These are phyloP conservation scores for Tolypocladium sp. DNA, from an alignment of 2,329 filamentous ascomycete genomes.

Conservation along the genomic window DNA sequence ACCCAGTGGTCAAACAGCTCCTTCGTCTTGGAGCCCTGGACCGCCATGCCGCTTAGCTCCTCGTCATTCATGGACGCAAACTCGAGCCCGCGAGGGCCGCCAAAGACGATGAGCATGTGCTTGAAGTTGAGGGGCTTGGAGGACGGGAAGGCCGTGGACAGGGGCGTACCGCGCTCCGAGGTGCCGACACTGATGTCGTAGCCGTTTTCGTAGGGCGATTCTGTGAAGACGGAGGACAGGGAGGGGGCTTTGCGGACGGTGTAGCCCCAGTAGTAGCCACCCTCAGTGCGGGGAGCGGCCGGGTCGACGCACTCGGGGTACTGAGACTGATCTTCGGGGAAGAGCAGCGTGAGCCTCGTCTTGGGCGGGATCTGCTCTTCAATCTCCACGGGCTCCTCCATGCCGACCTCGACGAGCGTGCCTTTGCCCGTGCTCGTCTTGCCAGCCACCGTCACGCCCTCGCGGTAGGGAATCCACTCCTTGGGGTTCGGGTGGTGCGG, in stretches of 20 bases:
- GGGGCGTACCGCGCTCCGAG: constrained; percentile 60
- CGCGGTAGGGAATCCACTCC: constrained; percentile 72
- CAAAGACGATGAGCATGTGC: constrained; percentile 71
- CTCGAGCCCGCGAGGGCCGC: constrained; percentile 72
- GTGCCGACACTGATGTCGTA: constrained; percentile 81
- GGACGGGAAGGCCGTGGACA: constrained; percentile 33
- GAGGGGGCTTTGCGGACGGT: constrained; percentile 55
- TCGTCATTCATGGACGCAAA: constrained; percentile 57
- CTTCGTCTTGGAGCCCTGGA: constrained; percentile 53
- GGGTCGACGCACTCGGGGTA: constrained; percentile 55
- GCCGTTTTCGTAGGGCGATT: constrained; percentile 63
- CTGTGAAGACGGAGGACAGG: constrained; percentile 68
- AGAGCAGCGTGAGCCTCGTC: constrained; percentile 65
- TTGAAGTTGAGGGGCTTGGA: constrained; percentile 41
- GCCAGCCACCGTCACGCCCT: constrained; percentile 57
- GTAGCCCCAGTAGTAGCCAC: constrained; percentile 84
- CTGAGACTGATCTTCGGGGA: constrained; percentile 32
- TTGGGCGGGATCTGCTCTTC: constrained; percentile 54
- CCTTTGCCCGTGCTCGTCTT: constrained; percentile 30
- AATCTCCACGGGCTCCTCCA: constrained; percentile 47
- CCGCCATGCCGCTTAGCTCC: constrained; percentile 48
- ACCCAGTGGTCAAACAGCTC: constrained; percentile 80
- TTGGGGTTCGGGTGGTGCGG: constrained; percentile 70
- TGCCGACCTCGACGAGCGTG: constrained; percentile 50
- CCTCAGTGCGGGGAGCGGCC: constrained; percentile 59